Evolutionary conservation across 192 early-diverging fungal species (phyloP), one percentile per base, ranked within the genome.

Genomic region (Backusella circina): DNA sequence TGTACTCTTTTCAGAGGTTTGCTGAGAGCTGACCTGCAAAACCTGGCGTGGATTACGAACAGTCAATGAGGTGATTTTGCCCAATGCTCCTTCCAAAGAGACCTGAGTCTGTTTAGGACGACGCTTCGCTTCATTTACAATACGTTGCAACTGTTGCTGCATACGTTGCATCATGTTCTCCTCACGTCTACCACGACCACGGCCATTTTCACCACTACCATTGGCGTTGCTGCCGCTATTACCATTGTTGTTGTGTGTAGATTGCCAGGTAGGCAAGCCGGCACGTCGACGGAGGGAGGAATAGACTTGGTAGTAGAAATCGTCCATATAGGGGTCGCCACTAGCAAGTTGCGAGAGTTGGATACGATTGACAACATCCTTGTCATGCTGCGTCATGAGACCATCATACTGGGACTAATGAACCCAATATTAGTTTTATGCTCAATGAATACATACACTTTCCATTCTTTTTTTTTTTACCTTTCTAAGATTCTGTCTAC

Each of bases 261-360:
- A 30, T 51, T 33, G 79, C 79, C 38, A 70, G 71, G 37, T 78
- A 64, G 67, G 73, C 65, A 83, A 79, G 50, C 83, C 87, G 70
- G 74, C 71, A 71, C 86, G 86, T 71, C 83, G 85, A 41, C 90
- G 90, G 41, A 93, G 87, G 30, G 92, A 88, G 32, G 91, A 91
- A 85, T 92, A 96, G 65, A 98, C 91, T 76, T 97, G 95, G 82
- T 92, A 96, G 83, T 99, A 99, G 78, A 98, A 99, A 75, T 99
- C 98, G 72, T 98, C 97, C 5, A 90, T 86, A 28, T 90, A 92
- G 31, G 98, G 98, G 78, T 98, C 95, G 65, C 95, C 95, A 3
- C 94, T 93, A 2, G 96, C 94, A 36, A 99, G 88, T 83, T 98
- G 96, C 36, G 93, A 91, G 36, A 99, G 90, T 83, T 99, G 98